Base-by-base conservation (phyloP, 1,284 basidiomycete species). In the Papiliotrema laurentii region DNA sequence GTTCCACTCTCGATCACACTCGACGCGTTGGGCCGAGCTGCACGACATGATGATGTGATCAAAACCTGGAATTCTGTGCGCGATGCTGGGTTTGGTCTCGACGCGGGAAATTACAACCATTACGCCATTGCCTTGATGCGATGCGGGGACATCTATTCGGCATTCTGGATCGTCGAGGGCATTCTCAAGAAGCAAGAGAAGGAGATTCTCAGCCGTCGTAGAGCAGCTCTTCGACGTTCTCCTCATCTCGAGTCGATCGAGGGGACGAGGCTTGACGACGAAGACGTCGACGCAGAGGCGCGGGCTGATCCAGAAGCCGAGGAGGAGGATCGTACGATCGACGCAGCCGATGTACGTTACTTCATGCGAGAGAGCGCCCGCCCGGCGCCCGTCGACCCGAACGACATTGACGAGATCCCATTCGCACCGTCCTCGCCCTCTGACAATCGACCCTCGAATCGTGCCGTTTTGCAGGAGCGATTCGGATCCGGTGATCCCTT, bases 81-180 rank as follows among this genome's bases (percentile, higher is more conserved):
- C 54, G 57, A 73, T 5, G 71, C 78, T n/a, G 89, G 89, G 1
- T 87, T 94, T 59, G 79, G 79, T 3, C 91, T 93, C 64, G 90
- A 97, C 66, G 80, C 87, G 11, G 83, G 87, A 60, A 97, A 97
- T 72, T 98, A 90, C 87, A 97, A 97, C 66, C 84, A 89, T 62
- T 78, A 94, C 22, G 80, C 79, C 22, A 76, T 84, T 3, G 86
- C 85, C 13, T 79, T 94, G 28, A 78, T 90, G 26, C 81, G 85
- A 28, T 87, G 85, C 0, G 91, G 87, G 18, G 82, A 94, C 61
- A 69, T 84, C 6, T 82, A 85, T 55, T 85, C 85, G 41, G 91
- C 89, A 3, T 89, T 94, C 69, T 83, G 85, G 60, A 78, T 96
- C 22, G 73, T 91, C 25, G 89, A 97, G 68, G 78, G 80, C 39